Conservation (phyloP, 208 protist genomes). For the Jaenimonas drosophilae region DNA sequence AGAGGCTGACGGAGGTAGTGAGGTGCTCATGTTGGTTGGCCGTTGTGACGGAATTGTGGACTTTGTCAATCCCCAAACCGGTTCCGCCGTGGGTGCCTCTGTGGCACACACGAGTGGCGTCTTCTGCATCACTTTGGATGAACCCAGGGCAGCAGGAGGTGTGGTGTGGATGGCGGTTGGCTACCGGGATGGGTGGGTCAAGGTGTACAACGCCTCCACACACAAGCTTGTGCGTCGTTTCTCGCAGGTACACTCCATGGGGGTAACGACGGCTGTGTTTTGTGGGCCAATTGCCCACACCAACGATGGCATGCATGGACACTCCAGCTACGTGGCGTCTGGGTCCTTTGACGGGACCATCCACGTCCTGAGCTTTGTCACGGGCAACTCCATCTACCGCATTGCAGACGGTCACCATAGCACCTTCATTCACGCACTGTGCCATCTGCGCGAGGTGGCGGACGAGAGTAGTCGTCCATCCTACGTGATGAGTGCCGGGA, state of each 20-base stretch:
- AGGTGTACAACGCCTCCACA: slow-evolving; percentile 60
- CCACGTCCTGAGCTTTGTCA: slow-evolving; percentile 39
- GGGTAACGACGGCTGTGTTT: slow-evolving; percentile 59
- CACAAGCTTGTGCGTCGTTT: slow-evolving; percentile 71
- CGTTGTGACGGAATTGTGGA: slow-evolving; percentile 51
- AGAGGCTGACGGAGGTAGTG: neutral
- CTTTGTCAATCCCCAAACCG: slow-evolving; percentile 24
- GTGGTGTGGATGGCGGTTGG: slow-evolving; percentile 59
- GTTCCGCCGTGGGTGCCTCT: slow-evolving; percentile 12
- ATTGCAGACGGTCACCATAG: slow-evolving; percentile 40
- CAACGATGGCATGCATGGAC: slow-evolving; percentile 12
- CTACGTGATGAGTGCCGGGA: slow-evolving; percentile 44
- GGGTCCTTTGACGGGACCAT: slow-evolving; percentile 62
- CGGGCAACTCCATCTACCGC: slow-evolving; percentile 19
- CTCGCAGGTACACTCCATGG: slow-evolving; percentile 36
- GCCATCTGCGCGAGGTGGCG: slow-evolving; percentile 6
- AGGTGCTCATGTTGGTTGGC: slow-evolving; percentile 33
- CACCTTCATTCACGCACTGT: slow-evolving; percentile 47
- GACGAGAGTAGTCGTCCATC: neutral
- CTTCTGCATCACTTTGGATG: slow-evolving; percentile 1
- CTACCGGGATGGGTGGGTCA: slow-evolving; percentile 73
- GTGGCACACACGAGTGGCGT: slow-evolving; percentile 47
- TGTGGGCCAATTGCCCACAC: slow-evolving; percentile 18
- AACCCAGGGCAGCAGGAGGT: neutral
- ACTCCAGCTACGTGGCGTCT: slow-evolving; percentile 40